These are phyloP conservation scores for Metarhizium sp. DNA, from an alignment of 2,329 filamentous ascomycete species.

Conservation along the genomic window DNA sequence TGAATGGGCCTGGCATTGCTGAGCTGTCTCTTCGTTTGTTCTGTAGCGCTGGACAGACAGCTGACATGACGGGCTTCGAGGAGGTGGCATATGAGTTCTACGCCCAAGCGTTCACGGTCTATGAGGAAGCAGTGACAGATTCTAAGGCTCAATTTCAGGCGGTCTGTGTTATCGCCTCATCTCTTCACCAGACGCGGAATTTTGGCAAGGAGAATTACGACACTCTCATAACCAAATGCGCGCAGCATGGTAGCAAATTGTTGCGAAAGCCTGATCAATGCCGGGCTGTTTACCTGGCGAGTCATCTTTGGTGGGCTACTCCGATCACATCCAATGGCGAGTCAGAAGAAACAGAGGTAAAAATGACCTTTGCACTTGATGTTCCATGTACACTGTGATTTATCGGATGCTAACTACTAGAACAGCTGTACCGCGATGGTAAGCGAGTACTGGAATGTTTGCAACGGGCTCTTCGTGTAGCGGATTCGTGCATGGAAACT, in stretches of 20 bases:
- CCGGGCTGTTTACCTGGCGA: conserved; percentile 89
- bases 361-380: conserved; percentile 20
- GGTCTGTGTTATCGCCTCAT: conserved; percentile 86
- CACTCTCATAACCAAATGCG: conserved; percentile 95
- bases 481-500: conserved; percentile 98
- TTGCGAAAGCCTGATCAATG: conserved; percentile 98
- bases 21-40: conserved; percentile 87
- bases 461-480: conserved; percentile 88
- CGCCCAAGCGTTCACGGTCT: conserved; percentile 94
- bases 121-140: conserved; percentile 92
- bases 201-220: conserved; percentile 98
- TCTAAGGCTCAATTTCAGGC: conserved; percentile 97
- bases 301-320: conserved; percentile 96
- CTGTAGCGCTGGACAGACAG: conserved; percentile 83
- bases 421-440: conserved; percentile 89
- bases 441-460: conserved; percentile 95
- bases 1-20: conserved; percentile 66
- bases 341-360: conserved; percentile 69
- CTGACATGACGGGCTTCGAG: conserved; percentile 84
- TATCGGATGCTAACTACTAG: conserved; percentile 10
- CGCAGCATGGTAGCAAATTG: conserved; percentile 91
- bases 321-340: conserved; percentile 70
- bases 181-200: conserved; percentile 77
- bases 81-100: conserved; percentile 98
- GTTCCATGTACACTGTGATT: background rate